Percentiles rank a stretch among this genome's conserved stretches.
These are phyloP conservation scores for Beauveria sp. DNA, from an alignment of 2,329 filamentous ascomycete genomes.

Conservation along the genomic window DNA sequence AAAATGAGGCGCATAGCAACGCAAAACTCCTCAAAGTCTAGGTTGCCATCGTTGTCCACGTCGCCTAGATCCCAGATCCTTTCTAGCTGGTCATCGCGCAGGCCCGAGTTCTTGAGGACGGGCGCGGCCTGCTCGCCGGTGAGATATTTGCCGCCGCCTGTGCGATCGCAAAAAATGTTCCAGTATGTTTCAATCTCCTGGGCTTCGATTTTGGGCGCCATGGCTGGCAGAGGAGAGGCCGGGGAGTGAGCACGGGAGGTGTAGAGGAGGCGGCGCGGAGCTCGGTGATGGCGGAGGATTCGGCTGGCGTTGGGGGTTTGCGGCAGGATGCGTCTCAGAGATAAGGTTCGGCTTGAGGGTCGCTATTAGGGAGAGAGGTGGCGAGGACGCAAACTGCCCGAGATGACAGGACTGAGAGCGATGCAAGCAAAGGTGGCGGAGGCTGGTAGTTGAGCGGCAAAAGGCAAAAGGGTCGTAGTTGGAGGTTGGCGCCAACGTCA, in stretches of 20 bases:
- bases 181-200: conserved; percentile 59
- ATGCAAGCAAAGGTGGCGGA: background rate
- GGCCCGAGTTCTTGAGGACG: conserved; percentile 55
- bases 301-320: background rate
- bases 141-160: conserved; percentile 51
- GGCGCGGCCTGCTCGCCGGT: conserved; percentile 56
- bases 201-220: conserved; percentile 55
- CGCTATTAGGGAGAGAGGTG: background rate
- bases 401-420: background rate
- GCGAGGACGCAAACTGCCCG: background rate
- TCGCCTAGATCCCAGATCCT: conserved; percentile 95
- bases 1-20: conserved; percentile 98
- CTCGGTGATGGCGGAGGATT: background rate
- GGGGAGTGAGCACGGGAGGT: conserved; percentile 1
- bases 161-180: conserved; percentile 55
- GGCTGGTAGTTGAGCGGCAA: background rate
- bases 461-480: background rate
- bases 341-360: background rate
- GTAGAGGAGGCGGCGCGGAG: background rate
- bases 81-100: conserved; percentile 75
- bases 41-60: conserved; percentile 92
- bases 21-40: conserved; percentile 99
- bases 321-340: background rate
- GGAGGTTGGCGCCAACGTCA: conserved; percentile 7
- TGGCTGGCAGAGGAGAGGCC: conserved; percentile 23